Conservation (phyloP, 805 yeast species). For the Suhomyces kilbournensis region DNA sequence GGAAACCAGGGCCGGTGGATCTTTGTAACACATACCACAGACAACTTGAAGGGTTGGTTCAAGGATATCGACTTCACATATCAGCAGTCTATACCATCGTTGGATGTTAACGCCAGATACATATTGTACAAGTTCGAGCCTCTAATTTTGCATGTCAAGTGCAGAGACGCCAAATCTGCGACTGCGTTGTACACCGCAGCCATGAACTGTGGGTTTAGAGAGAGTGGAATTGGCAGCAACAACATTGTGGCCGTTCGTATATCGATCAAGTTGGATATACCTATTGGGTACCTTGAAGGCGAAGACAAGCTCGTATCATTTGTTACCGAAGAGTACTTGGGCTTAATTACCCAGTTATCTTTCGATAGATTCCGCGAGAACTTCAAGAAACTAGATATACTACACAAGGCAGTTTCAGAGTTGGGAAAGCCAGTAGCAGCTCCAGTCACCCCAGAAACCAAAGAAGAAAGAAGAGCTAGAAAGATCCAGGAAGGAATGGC, state of each 20-base stretch:
- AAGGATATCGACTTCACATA: slow-evolving; percentile 23
- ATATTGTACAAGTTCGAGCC: slow-evolving; percentile 82
- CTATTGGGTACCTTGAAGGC: slow-evolving; percentile 56
- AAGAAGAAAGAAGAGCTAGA: slow-evolving; percentile 55
- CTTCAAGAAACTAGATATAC: slow-evolving; percentile 48
- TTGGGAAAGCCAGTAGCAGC: slow-evolving; percentile 15
- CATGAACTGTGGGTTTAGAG: slow-evolving; percentile 83
- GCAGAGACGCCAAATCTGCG: slow-evolving; percentile 60
- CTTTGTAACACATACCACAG: slow-evolving; percentile 67
- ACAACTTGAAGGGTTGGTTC: slow-evolving; percentile 49
- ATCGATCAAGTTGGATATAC: slow-evolving; percentile 70
- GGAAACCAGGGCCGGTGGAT: slow-evolving; percentile 86
- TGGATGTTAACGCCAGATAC: slow-evolving; percentile 40
- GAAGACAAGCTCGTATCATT: slow-evolving; percentile 33
- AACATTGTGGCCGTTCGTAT: slow-evolving; percentile 75
- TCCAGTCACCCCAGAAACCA: slow-evolving; percentile 39
- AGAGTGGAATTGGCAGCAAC: slow-evolving; percentile 80
- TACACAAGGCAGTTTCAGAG: slow-evolving; percentile 41
- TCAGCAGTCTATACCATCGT: slow-evolving; percentile 2
- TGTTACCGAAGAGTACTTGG: slow-evolving; percentile 52
- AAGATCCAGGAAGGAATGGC: slow-evolving; percentile 52
- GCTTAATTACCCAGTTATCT: slow-evolving; percentile 52
- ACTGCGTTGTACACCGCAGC: slow-evolving; percentile 63
- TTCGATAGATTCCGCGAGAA: slow-evolving; percentile 67
- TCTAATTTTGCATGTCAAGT: slow-evolving; percentile 77